Evolutionary conservation across 2,329 filamentous ascomycete genomes (phyloP).

Genomic region (Exophiala aquamarina): DNA sequence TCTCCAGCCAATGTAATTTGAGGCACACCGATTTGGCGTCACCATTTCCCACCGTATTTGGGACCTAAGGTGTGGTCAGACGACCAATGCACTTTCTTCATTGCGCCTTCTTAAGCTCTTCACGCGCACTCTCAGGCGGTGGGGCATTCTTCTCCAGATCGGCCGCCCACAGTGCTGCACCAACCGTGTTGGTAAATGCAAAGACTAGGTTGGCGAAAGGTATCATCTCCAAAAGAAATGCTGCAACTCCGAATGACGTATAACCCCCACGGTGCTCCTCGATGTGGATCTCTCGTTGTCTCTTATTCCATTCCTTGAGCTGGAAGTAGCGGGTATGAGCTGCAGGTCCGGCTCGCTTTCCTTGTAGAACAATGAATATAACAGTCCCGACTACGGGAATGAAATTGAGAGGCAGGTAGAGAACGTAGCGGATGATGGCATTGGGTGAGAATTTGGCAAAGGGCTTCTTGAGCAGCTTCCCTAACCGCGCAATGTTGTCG

Average conservation of each 20-base stretch:
- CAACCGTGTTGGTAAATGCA: constrained; percentile 87
- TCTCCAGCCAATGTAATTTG: background rate
- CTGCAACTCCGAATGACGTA: constrained; percentile 77
- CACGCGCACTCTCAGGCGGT: constrained; percentile 32
- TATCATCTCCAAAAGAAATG: constrained; percentile 80
- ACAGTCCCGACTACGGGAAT: constrained; percentile 85
- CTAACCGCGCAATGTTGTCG: constrained; percentile 57
- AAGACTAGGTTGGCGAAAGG: constrained; percentile 82
- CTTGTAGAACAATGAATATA: constrained; percentile 77
- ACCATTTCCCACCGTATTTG: no score
- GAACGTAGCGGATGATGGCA: constrained; percentile 72
- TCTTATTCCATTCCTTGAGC: constrained; percentile 75
- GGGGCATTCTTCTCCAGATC: constrained; percentile 64
- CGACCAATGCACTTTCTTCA: no score
- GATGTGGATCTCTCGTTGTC: constrained; percentile 68
- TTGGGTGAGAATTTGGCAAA: constrained; percentile 53
- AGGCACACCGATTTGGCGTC: background rate
- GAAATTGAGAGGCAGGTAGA: constrained; percentile 90
- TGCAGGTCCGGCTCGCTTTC: constrained; percentile 55
- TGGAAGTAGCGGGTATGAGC: constrained; percentile 76
- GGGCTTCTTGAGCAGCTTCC: constrained; percentile 56
- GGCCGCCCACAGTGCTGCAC: constrained; percentile 90
- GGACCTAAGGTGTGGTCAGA: no score
- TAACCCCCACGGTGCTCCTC: constrained; percentile 72
- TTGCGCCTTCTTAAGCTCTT: constrained; percentile 33